Conservation (phyloP, 2,329 filamentous ascomycete species). For the Gaeumannomyces sp. region DNA sequence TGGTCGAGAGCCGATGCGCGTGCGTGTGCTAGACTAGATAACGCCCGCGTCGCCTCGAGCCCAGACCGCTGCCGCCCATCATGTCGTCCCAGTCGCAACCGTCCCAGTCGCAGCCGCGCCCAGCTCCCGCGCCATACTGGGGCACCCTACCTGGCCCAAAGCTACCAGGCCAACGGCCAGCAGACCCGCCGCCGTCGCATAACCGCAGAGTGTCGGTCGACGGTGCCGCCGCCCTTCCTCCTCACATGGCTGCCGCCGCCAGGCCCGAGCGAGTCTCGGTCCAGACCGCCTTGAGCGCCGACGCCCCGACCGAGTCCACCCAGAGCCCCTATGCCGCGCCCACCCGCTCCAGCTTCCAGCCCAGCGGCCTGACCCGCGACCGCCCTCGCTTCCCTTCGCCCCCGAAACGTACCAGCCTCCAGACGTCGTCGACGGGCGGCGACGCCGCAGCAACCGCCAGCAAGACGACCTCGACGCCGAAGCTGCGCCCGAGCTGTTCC, state of each 20-base stretch:
- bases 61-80: conserved; percentile 4
- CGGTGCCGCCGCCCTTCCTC: conserved; percentile 12
- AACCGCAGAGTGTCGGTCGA: conserved; percentile 30
- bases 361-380: conserved; percentile 51
- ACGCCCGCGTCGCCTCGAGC: neutral
- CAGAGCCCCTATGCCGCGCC: conserved; percentile 53
- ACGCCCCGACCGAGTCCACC: conserved; percentile 51
- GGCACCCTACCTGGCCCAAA: conserved; percentile 48
- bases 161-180: conserved; percentile 15
- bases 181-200: conserved; percentile 29
- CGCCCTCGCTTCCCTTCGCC: conserved; percentile 49
- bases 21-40: conserved; percentile 9
- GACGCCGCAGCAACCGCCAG: conserved; percentile 35
- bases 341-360: conserved; percentile 42
- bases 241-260: conserved; percentile 30
- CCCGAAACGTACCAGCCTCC: conserved; percentile 29
- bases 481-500: conserved; percentile 22
- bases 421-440: conserved; percentile 37
- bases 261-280: conserved; percentile 46
- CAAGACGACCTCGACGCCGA: conserved; percentile 36
- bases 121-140: conserved; percentile 43
- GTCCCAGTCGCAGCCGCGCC: conserved; percentile 11
- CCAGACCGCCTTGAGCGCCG: conserved; percentile 46
- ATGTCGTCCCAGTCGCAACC: conserved; percentile 3
- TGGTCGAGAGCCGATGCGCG: neutral